Percentiles rank a stretch among this genome's conserved stretches.
phyloP scores from a whole-genome alignment of 345 rosid genomes.

The Pseudoturritis turrita region DNA sequence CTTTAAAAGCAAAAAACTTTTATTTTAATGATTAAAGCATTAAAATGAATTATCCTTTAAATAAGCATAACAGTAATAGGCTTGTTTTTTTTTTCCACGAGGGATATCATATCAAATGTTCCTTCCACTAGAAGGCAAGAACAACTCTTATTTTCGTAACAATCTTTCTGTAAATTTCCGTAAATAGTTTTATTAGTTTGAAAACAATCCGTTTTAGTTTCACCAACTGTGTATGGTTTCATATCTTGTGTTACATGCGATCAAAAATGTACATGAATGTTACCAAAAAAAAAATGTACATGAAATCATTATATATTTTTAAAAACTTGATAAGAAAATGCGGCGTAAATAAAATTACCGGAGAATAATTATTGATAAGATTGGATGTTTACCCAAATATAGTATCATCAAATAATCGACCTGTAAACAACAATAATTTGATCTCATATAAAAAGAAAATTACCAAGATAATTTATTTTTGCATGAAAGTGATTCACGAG shows the following conservation, averaged over 20 bases:
- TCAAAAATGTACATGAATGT: too few relatives aligned
- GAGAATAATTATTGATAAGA: background rate
- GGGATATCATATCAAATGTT: background rate
- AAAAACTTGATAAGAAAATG: background rate
- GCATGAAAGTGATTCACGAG: constrained; percentile 43
- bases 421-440: background rate
- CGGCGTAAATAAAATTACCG: background rate
- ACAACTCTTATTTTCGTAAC: background rate
- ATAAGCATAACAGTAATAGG: constrained; percentile 1
- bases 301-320: too few relatives aligned
- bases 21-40: constrained; percentile 20
- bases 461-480: constrained; percentile 8
- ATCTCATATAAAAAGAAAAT: background rate
- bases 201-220: background rate
- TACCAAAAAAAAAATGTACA: too few relatives aligned
- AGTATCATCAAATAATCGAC: background rate
- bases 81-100: background rate
- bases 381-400: background rate
- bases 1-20: constrained; percentile 22
- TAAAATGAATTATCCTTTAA: background rate
- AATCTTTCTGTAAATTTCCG: background rate
- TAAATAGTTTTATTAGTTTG: background rate
- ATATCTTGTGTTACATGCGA: background rate
- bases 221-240: background rate
- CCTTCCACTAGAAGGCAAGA: constrained; percentile 4